Percentiles rank a stretch among this genome's conserved stretches.
phyloP scores from a whole-genome alignment of 441 rosid genomes.

The California macrophylla region DNA sequence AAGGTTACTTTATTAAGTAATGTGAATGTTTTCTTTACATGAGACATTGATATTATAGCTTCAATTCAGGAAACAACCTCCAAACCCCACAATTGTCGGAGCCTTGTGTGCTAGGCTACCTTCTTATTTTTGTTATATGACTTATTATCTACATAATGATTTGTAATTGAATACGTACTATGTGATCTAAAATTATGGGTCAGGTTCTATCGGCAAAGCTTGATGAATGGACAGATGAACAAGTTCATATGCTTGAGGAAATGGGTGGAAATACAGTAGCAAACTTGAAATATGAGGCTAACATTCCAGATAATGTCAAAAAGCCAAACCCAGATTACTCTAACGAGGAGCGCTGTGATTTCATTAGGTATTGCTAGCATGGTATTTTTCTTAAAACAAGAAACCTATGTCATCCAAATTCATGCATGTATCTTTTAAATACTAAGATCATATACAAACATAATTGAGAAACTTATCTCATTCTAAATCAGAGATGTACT shows the following conservation, averaged over 20 bases:
- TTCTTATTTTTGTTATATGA: background rate
- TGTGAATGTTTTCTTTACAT: background rate
- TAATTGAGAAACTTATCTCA: background rate
- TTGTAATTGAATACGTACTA: background rate
- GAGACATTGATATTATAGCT: background rate
- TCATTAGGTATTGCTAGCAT: slow-evolving; percentile 45
- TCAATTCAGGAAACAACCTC: background rate
- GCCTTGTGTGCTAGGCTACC: background rate
- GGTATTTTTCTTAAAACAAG: background rate
- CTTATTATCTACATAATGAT: background rate
- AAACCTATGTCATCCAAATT: slow-evolving; percentile 1
- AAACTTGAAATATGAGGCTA: slow-evolving; percentile 72
- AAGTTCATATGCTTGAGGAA: slow-evolving; percentile 47
- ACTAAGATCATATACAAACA: background rate
- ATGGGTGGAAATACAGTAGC: slow-evolving; percentile 68
- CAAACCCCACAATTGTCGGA: background rate
- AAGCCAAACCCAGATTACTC: slow-evolving; percentile 74
- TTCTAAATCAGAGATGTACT: slow-evolving; percentile 18
- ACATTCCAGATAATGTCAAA: slow-evolving; percentile 41
- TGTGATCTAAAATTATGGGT: slow-evolving; percentile 13
- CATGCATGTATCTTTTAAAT: background rate
- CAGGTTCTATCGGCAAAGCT: slow-evolving; percentile 87
- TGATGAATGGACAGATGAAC: slow-evolving; percentile 96
- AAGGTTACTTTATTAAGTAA: background rate
- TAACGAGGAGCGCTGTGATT: slow-evolving; percentile 66